These are phyloP conservation scores for Metschnikowia rubicola DNA, from an alignment of 805 yeast species.

Conservation along the genomic window DNA sequence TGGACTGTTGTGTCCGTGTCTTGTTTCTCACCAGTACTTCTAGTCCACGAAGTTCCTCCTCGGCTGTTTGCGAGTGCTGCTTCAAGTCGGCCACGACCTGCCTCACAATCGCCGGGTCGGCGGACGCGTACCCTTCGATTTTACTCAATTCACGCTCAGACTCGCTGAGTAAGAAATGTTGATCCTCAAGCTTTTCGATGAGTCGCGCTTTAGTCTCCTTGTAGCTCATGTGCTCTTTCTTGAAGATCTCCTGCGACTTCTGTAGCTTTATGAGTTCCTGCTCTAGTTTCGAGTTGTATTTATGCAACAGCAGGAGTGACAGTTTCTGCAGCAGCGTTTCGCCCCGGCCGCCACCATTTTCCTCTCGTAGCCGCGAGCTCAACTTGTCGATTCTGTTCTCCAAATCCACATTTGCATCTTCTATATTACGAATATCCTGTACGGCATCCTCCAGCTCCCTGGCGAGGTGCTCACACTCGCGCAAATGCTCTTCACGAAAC, in stretches of 20 bases:
- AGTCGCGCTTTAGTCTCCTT: slow-evolving; percentile 58
- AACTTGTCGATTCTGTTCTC: slow-evolving; percentile 9
- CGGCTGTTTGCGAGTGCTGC: slow-evolving; percentile 39
- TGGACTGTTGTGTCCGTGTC: slow-evolving; percentile 53
- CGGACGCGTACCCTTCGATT: slow-evolving; percentile 55
- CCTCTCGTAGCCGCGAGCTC: slow-evolving; percentile 25
- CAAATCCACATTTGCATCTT: slow-evolving; percentile 19
- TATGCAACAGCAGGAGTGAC: slow-evolving; percentile 36
- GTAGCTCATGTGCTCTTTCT: slow-evolving; percentile 60
- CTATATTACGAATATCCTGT: slow-evolving; percentile 34
- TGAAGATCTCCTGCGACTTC: slow-evolving; percentile 57
- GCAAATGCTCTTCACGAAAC: slow-evolving; percentile 73
- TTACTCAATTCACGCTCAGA: slow-evolving; percentile 56
- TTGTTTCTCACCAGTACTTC: slow-evolving; percentile 51
- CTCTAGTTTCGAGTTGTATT: slow-evolving; percentile 56
- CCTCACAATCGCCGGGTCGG: slow-evolving; percentile 54
- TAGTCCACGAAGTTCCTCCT: slow-evolving; percentile 16
- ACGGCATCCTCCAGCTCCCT: slow-evolving; percentile 49
- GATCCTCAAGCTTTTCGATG: slow-evolving; percentile 57
- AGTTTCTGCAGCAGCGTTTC: slow-evolving; percentile 29
- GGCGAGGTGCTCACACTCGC: slow-evolving; percentile 63
- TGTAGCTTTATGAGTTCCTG: slow-evolving; percentile 58
- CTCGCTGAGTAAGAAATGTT: slow-evolving; percentile 54
- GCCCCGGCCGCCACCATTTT: slow-evolving; percentile 34
- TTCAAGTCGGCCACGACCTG: slow-evolving; percentile 53